Evolutionary conservation across 305 asterid genomes (phyloP).

Genomic region (Rubia occidens): DNA sequence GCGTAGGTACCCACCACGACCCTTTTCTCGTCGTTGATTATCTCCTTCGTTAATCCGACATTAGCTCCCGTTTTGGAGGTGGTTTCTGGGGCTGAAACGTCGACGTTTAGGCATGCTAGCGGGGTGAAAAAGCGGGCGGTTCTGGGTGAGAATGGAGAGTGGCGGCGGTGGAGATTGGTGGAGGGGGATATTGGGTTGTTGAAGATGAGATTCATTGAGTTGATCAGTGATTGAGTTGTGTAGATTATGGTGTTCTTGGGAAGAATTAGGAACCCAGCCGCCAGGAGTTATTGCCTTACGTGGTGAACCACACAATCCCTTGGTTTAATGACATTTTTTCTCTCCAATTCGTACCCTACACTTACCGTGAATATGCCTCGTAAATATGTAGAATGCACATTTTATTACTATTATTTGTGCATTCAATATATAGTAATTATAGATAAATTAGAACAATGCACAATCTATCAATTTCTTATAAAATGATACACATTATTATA

Average conservation of each 20-base stretch:
- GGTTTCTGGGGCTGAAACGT: constrained; percentile 31
- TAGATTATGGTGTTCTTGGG: not conserved
- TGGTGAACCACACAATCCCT: too few species aligned
- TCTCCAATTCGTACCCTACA: too few species aligned
- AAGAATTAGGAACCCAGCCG: not conserved
- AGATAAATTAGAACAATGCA: too few species aligned
- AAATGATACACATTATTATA: too few species aligned
- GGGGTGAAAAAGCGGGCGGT: constrained; percentile 13
- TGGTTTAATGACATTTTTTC: too few species aligned
- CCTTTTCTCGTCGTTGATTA: constrained; percentile 65
- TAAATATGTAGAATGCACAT: too few species aligned
- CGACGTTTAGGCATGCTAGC: constrained; percentile 41
- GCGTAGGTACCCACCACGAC: constrained; percentile 76
- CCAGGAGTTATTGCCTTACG: too few species aligned
- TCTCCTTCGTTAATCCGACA: constrained; percentile 27
- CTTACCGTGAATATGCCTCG: too few species aligned
- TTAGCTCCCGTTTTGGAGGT: constrained; percentile 15
- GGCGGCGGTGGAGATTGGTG: constrained; percentile 28
- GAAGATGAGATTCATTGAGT: constrained; percentile 30
- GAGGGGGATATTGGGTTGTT: constrained; percentile 23
- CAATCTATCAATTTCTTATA: too few species aligned
- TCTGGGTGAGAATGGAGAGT: constrained; percentile 14
- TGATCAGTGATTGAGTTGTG: constrained; percentile 33
- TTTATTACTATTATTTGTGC: too few species aligned
- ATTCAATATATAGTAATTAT: too few species aligned